Percentiles rank a stretch among this genome's conserved stretches.
phyloP scores from a whole-genome alignment of 2,329 filamentous ascomycete species.

The Exophiala bonariae region DNA sequence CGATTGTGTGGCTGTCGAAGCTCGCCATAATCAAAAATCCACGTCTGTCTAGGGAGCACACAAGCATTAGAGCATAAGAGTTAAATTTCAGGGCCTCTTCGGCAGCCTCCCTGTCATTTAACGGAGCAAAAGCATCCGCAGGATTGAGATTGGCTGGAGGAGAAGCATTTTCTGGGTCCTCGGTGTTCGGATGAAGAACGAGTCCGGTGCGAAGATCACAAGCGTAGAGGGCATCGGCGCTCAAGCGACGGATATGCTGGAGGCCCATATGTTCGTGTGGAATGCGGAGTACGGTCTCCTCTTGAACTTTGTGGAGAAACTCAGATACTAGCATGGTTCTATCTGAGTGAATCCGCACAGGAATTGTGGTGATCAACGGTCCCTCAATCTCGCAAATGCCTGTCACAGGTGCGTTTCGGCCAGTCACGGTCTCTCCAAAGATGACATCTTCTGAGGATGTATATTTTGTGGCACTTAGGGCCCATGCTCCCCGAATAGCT shows the following conservation, averaged over 20 bases:
- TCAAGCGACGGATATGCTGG: constrained; percentile 54
- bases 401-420: constrained; percentile 35
- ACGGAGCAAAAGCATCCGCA: constrained; percentile 5
- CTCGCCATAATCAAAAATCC: constrained; percentile 63
- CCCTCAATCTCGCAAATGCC: constrained; percentile 42
- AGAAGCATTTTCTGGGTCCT: background rate
- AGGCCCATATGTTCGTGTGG: constrained; percentile 64
- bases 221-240: constrained; percentile 44
- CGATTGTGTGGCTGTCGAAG: constrained; percentile 64
- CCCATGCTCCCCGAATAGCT: constrained; percentile 47
- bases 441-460: constrained; percentile 49
- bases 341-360: constrained; percentile 42
- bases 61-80: constrained; percentile 64
- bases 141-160: background rate
- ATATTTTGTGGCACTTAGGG: constrained; percentile 45
- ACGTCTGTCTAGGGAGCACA: constrained; percentile 59
- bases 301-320: constrained; percentile 58
- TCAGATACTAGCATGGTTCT: constrained; percentile 40
- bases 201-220: constrained; percentile 46
- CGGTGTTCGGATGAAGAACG: constrained; percentile 10
- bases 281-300: constrained; percentile 57
- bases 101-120: constrained; percentile 47
- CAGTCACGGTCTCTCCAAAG: constrained; percentile 45
- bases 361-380: constrained; percentile 42
- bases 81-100: constrained; percentile 59